A percentile compares a stretch with the other conserved stretches of the same genome.
Conservation (phyloP, 75 land plant genomes). For the Sequoia sempervirens region DNA sequence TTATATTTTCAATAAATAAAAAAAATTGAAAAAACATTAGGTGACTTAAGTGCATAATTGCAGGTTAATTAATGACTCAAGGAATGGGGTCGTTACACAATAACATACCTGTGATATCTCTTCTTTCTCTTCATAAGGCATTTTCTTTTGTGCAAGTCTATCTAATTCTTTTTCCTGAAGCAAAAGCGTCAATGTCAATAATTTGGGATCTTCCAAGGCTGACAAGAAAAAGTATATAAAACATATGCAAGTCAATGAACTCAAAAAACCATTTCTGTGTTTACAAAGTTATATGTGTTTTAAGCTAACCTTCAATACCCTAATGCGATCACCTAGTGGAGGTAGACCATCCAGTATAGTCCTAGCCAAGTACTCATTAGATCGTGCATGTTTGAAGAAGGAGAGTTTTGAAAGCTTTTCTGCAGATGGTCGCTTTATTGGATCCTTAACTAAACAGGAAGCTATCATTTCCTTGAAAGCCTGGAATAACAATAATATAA, state of each 20-base stretch:
- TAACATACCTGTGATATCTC: slow-evolving; percentile 74
- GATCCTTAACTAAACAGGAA: slow-evolving; percentile 84
- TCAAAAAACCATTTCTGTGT: slow-evolving; percentile 4
- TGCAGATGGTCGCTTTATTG: slow-evolving; percentile 75
- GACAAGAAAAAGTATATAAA: not conserved
- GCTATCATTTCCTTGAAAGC: slow-evolving; percentile 87
- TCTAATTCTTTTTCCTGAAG: slow-evolving; percentile 63
- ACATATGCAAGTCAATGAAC: not conserved
- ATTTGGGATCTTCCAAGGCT: not conserved
- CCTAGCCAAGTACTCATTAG: slow-evolving; percentile 57
- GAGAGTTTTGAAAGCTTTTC: slow-evolving; percentile 78
- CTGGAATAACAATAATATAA: slow-evolving; percentile 25
- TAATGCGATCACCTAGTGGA: slow-evolving; percentile 80
- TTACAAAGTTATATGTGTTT: not conserved
- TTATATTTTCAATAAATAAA: not conserved
- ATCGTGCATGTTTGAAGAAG: slow-evolving; percentile 72
- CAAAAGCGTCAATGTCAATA: not conserved
- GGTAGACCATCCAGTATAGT: slow-evolving; percentile 58
- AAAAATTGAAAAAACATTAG: not conserved
- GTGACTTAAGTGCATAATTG: not conserved
- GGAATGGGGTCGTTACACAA: not conserved
- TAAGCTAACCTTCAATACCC: slow-evolving; percentile 55
- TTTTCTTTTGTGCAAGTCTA: slow-evolving; percentile 78
- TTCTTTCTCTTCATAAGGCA: slow-evolving; percentile 72
- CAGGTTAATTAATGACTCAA: not conserved